These are phyloP conservation scores for Chlorella sp. DNA, from an alignment of 139 green algal genomes.

Conservation along the genomic window DNA sequence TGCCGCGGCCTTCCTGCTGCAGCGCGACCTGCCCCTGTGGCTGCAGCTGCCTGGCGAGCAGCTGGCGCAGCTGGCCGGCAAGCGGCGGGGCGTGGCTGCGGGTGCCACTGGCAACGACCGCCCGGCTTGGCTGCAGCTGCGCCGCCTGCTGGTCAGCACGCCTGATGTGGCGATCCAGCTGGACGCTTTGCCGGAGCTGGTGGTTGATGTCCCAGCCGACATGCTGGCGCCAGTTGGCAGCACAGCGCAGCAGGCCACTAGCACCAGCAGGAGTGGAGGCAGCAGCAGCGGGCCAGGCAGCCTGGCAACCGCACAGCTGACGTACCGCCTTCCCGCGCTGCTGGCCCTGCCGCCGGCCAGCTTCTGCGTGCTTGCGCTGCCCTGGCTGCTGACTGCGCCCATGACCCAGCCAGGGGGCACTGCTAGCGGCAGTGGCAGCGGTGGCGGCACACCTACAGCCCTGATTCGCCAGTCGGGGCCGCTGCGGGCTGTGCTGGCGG, in stretches of 20 bases:
- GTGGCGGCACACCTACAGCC: neutral
- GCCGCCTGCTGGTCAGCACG: neutral
- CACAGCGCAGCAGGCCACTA: neutral
- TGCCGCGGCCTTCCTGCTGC: slow-evolving; percentile 1
- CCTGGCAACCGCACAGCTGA: neutral
- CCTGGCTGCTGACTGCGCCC: slow-evolving; percentile 24
- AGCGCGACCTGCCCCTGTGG: slow-evolving; percentile 11
- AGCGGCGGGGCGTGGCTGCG: neutral
- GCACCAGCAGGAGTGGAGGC: neutral
- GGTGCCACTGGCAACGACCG: too few relatives aligned
- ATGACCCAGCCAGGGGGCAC: neutral
- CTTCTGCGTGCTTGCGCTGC: slow-evolving; percentile 30
- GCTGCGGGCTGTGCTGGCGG: neutral
- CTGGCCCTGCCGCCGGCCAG: neutral
- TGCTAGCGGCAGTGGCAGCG: neutral
- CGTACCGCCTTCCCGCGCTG: neutral
- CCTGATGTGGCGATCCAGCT: neutral
- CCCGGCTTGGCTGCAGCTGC: neutral
- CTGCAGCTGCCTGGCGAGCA: slow-evolving; percentile 24
- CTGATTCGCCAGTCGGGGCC: slow-evolving; percentile 16
- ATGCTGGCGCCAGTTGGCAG: slow-evolving; percentile 7
- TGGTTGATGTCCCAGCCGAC: neutral
- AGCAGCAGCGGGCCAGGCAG: neutral
- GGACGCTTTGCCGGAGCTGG: neutral
- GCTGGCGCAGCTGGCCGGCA: slow-evolving; percentile 3